A percentile compares a stretch with the other conserved stretches of the same genome.
These are phyloP conservation scores for cucumber (Cucumis sativus) DNA, from an alignment of 306 rosid species.

Conservation along the genomic window Cucumber_9930_V3 NC_026657.2:12015001-12015500, in stretches of 20 bases:
- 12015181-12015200: neutral
- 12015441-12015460: neutral
- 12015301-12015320: neutral
- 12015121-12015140: neutral
- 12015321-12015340: neutral
- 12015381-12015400: neutral
- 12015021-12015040: constrained; percentile 79
- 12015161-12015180: neutral
- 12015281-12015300: neutral
- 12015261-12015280: neutral
- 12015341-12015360: neutral
- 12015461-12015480: neutral
- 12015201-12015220: neutral
- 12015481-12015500: neutral
- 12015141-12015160: neutral
- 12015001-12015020: constrained; percentile 61
- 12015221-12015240: neutral
- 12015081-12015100: constrained; percentile 10
- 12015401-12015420: neutral
- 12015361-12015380: neutral
- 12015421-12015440: neutral
- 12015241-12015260: neutral
- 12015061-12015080: constrained; percentile 81
- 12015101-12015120: neutral
- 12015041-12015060: constrained; percentile 85